These are phyloP conservation scores for Wallacemonas rigidus DNA, from an alignment of 208 protist genomes.

Conservation along the genomic window DNA sequence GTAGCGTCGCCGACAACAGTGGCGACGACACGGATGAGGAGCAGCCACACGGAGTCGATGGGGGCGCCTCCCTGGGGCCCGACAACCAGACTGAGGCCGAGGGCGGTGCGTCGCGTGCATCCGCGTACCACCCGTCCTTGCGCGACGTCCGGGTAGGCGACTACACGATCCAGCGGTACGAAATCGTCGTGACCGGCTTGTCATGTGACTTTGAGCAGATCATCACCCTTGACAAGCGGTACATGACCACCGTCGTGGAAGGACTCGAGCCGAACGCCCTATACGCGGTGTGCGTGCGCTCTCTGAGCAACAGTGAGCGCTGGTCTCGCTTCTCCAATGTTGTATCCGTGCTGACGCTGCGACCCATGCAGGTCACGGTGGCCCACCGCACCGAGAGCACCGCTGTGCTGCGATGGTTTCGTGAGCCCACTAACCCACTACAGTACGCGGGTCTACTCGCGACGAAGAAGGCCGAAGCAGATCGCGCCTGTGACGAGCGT, in stretches of 20 bases:
- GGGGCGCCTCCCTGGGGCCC: background rate
- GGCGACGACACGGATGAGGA: slow-evolving; percentile 9
- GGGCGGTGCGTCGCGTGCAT: background rate
- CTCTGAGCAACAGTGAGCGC: slow-evolving; percentile 71
- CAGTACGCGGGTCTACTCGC: slow-evolving; percentile 58
- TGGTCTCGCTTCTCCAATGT: slow-evolving; percentile 86
- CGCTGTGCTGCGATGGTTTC: slow-evolving; percentile 67
- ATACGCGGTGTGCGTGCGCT: slow-evolving; percentile 83
- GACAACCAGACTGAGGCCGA: too few species aligned
- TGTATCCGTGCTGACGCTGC: slow-evolving; percentile 80
- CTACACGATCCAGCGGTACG: slow-evolving; percentile 77
- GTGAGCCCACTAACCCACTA: slow-evolving; percentile 45
- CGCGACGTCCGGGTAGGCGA: slow-evolving; percentile 64
- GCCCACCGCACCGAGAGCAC: slow-evolving; percentile 74
- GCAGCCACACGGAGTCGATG: slow-evolving; percentile 18
- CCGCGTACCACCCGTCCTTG: slow-evolving; percentile 17
- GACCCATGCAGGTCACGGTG: slow-evolving; percentile 54
- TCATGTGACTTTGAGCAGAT: slow-evolving; percentile 45
- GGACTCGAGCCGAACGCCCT: slow-evolving; percentile 78
- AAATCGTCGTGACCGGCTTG: slow-evolving; percentile 76
- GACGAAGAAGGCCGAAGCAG: slow-evolving; percentile 40
- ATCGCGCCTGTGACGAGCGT: slow-evolving; percentile 74
- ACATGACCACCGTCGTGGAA: slow-evolving; percentile 50
- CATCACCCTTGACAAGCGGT: slow-evolving; percentile 56
- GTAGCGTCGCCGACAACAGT: background rate